phyloP scores from a whole-genome alignment of 768 basidiomycete species.

The Leccinum disarticulatum region DNA sequence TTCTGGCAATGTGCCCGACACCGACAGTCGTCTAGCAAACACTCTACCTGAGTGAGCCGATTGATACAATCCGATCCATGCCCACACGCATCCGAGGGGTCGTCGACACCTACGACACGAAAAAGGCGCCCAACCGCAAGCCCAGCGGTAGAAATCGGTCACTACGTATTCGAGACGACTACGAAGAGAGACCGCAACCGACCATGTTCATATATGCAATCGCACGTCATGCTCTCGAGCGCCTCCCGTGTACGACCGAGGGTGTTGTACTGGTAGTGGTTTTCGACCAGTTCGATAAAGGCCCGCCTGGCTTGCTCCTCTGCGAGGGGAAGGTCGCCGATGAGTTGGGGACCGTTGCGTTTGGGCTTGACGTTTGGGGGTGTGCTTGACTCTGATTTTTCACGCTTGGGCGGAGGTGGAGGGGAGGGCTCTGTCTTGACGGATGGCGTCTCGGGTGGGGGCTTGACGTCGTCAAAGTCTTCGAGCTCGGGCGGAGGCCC shows the following conservation, averaged over 20 bases:
- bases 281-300: slow-evolving; percentile 72
- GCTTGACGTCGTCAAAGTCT: slow-evolving; percentile 25
- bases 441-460: slow-evolving; percentile 29
- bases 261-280: slow-evolving; percentile 84
- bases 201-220: slow-evolving; percentile 85
- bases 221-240: slow-evolving; percentile 93
- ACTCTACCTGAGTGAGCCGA: slow-evolving; percentile 95
- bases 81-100: slow-evolving; percentile 73
- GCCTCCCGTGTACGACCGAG: slow-evolving; percentile 87
- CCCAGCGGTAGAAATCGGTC: slow-evolving; percentile 17
- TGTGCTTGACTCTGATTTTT: slow-evolving; percentile 36
- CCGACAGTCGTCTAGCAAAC: slow-evolving; percentile 85
- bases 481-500: slow-evolving; percentile 17
- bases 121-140: slow-evolving; percentile 22
- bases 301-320: slow-evolving; percentile 67
- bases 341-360: slow-evolving; percentile 59
- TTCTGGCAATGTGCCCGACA: slow-evolving; percentile 84
- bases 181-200: slow-evolving; percentile 38
- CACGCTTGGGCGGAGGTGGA: slow-evolving; percentile 32
- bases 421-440: slow-evolving; percentile 32
- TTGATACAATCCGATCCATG: slow-evolving; percentile 94
- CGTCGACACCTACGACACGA: slow-evolving; percentile 52
- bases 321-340: slow-evolving; percentile 77
- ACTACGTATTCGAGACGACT: slow-evolving; percentile 33
- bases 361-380: slow-evolving; percentile 35